Evolutionary conservation across 768 basidiomycete species (phyloP), one percentile per base, ranked within the genome.

Genomic region (Rhizopogon vesiculosus): DNA sequence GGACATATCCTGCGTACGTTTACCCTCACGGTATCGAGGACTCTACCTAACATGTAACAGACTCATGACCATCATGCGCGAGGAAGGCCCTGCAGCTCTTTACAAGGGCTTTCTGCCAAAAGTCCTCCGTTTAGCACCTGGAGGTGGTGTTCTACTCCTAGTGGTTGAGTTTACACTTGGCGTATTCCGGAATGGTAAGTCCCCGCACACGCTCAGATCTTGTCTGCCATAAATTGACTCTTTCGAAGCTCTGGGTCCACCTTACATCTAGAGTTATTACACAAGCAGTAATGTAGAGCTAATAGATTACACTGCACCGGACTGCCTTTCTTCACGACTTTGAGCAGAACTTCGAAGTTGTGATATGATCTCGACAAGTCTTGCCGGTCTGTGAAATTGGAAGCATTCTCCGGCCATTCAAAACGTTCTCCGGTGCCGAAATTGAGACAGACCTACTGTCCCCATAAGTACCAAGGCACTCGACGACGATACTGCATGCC

Each of bases 101-200:
- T 97, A 96, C 80, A 95, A 95, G 68, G 94, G 96, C 35, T 99
- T 98, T 71, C 78, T 90, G 15, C 96, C 96, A 29, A 99, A 99
- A 71, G 94, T 97, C 3, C 80, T 98, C 42, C 83, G 96, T 61
- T 80, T 99, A 25, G 96, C 95, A 12, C 96, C 96, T 0, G 96
- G 96, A 43, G 96, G 96, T 50, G 96, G 96, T 69, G 87, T 99
- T 12, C 72, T 99, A 31, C 76, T 99, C 29, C 80, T 99, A 35
- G 95, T 95, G n/a, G 93, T 95, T 16, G 92, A 94, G 70, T 85
- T 90, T 58, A 92, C 90, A 2, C 70, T 93, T 40, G 84, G 80
- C 18, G 63, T 89, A 55, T 92, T 95, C 70, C 82, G 92, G 60
- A 76, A 84, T 64, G 80, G 89, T 90, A 59, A 19, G 75, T 66